Base-by-base conservation (phyloP, 176 grass and related monocot genomes). In the Zizania latifolia region DNA sequence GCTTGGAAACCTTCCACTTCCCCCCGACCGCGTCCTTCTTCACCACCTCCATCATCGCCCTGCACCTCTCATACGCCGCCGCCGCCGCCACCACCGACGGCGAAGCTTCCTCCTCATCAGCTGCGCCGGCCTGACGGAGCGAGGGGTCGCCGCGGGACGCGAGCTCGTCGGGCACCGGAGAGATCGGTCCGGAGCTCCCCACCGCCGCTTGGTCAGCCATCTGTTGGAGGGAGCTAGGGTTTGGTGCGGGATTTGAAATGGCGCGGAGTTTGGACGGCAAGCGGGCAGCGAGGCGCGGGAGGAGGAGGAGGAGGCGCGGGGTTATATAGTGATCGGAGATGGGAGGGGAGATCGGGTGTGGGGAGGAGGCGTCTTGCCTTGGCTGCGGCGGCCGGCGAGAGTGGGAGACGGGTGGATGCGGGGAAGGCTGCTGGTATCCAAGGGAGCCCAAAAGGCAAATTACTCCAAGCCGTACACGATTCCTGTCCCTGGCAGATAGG, bases 41-140 rank as follows among this genome's bases (percentile, higher is more conserved):
- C 65, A 86, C 93, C 83, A 97, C 93, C 84, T 93, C 93, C 87
- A 97, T 93, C 89, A 93, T 90, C 75, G 90, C 89, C 75, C 84
- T 78, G 82, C 93, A 97, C 59, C 87, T 40, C 68, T 75, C 78
- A 35, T 22, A 60, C 33, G 11, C 17, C 46, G 53, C 3, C 8
- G 27, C 59, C 14, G 16, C 61, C 31, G 43, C 30, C 59, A 53
- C 65, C 16, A 11, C 38, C 32, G 36, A 33, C 17, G 26, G 70
- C 34, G 82, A 44, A 14, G 78, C 58, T 2, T 44, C 85, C 23
- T 37, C 58, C 44, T 48, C 65, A 15, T 6, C 81, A 40, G 41
- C 57, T 33, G 54, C 63, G 8, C 59, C 69, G 5, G 35, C 30
- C 64, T 75, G 71, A 16, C 41, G 44, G 72, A 82, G 73, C 41